These are phyloP conservation scores for Umbelopsis isabellina DNA, from an alignment of 192 early-diverging fungal species.

Conservation along the genomic window DNA sequence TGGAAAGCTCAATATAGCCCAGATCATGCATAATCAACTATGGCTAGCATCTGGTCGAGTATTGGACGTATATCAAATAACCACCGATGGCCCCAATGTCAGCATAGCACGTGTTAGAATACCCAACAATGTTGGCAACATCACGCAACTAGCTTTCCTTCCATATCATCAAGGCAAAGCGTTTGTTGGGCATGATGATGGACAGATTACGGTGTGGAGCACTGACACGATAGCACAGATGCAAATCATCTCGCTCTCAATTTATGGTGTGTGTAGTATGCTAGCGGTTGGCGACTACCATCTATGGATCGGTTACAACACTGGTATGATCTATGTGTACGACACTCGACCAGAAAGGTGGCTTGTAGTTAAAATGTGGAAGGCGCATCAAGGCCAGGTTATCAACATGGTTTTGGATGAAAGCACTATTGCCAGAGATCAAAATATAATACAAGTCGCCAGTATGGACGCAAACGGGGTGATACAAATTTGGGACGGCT, in stretches of 20 bases:
- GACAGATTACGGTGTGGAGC: slow-evolving; percentile 77
- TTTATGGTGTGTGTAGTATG: slow-evolving; percentile 70
- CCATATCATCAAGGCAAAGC: slow-evolving; percentile 50
- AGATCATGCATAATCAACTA: slow-evolving; percentile 52
- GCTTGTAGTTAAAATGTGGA: slow-evolving; percentile 68
- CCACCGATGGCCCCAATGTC: slow-evolving; percentile 29
- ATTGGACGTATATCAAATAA: slow-evolving; percentile 59
- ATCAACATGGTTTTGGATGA: slow-evolving; percentile 62
- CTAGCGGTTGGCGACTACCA: slow-evolving; percentile 62
- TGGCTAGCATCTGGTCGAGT: slow-evolving; percentile 64
- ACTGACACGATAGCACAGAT: slow-evolving; percentile 46
- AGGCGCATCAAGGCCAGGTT: slow-evolving; percentile 57
- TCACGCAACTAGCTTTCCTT: slow-evolving; percentile 58
- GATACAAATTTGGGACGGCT: slow-evolving; percentile 79
- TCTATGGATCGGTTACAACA: slow-evolving; percentile 78
- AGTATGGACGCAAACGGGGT: slow-evolving; percentile 64
- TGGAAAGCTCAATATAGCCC: slow-evolving; percentile 50
- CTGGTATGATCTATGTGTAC: slow-evolving; percentile 77
- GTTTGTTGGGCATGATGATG: slow-evolving; percentile 79
- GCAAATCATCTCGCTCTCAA: slow-evolving; percentile 55
- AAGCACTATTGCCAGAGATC: slow-evolving; percentile 47
- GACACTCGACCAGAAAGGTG: slow-evolving; percentile 61
- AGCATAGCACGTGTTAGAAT: slow-evolving; percentile 29
- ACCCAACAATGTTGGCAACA: slow-evolving; percentile 55
- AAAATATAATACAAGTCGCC: slow-evolving; percentile 57